Percentiles rank a stretch among this genome's conserved stretches.
phyloP scores from a whole-genome alignment of 2,329 filamentous ascomycete species.

The Malbranchea zuffiana region DNA sequence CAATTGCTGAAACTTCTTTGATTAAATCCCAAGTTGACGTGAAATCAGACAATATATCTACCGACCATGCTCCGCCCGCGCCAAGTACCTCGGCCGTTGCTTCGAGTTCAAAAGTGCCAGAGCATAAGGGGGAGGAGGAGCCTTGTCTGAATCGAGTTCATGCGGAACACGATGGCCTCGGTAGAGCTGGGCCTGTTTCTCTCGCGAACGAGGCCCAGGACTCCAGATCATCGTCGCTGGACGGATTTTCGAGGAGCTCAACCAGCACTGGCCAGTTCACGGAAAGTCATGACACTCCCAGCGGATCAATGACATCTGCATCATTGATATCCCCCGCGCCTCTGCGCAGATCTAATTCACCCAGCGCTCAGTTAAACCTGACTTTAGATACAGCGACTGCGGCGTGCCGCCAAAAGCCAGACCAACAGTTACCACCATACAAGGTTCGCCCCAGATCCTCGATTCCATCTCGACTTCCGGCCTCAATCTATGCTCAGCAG shows the following conservation, averaged over 20 bases:
- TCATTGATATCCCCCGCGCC: conserved; percentile 19
- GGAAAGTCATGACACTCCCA: conserved; percentile 22
- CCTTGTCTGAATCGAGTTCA: background rate
- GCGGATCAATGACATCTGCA: conserved; percentile 23
- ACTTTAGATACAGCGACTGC: conserved; percentile 12
- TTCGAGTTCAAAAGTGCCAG: background rate
- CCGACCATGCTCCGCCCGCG: background rate
- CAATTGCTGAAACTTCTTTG: background rate
- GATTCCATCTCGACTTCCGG: conserved; percentile 63
- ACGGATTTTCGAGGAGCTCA: conserved; percentile 15
- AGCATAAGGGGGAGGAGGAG: background rate
- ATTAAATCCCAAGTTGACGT: background rate
- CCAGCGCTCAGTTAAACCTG: conserved; percentile 11
- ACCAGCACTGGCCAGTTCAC: conserved; percentile 17
- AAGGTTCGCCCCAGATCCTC: conserved; percentile 67
- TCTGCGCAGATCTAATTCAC: conserved; percentile 15
- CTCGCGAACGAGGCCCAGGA: conserved; percentile 1
- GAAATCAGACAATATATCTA: background rate
- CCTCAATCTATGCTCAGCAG: conserved; percentile 75
- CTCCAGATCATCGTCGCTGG: conserved; percentile 3
- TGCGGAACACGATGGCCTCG: background rate
- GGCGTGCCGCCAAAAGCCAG: conserved; percentile 9
- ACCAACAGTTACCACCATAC: conserved; percentile 19
- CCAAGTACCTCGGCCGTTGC: conserved; percentile 2
- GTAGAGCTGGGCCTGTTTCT: background rate